Percentiles rank a stretch among this genome's conserved stretches.
phyloP scores from a whole-genome alignment of 345 rosid genomes.

The Cochlearia excelsa region DNA sequence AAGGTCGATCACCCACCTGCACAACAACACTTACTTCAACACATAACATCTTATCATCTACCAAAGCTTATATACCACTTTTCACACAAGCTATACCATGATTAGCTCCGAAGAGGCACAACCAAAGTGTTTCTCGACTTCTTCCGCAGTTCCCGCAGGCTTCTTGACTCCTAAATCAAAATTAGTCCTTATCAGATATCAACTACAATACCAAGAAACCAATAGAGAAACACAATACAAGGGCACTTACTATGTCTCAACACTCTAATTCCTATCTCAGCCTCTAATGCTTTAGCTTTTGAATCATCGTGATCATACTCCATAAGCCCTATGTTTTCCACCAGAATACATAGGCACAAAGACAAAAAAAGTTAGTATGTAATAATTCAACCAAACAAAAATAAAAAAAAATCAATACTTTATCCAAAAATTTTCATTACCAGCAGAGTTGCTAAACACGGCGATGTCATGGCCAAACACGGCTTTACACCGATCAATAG shows the following conservation, averaged over 20 bases:
- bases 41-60: constrained; percentile 11
- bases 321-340: constrained; percentile 50
- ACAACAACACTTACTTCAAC: constrained; percentile 17
- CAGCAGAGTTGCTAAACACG: constrained; percentile 92
- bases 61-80: background rate
- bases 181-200: background rate
- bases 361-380: constrained; percentile 3
- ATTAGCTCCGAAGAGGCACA: constrained; percentile 72
- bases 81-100: constrained; percentile 51
- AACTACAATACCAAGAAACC: background rate
- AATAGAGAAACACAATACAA: constrained; percentile 6
- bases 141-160: constrained; percentile 94
- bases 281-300: constrained; percentile 79
- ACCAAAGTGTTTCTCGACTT: constrained; percentile 92
- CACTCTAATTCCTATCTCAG: constrained; percentile 83
- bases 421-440: constrained; percentile 38
- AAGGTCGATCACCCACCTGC: constrained; percentile 97
- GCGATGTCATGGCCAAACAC: constrained; percentile 81
- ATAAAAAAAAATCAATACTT: constrained; percentile 10
- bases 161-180: constrained; percentile 64
- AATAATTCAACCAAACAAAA: constrained; percentile 9
- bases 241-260: constrained; percentile 72
- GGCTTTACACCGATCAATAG: constrained; percentile 71
- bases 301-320: constrained; percentile 89
- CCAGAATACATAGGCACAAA: constrained; percentile 2